Evolutionary conservation across 2,329 filamentous ascomycete species (phyloP).

Genomic region (Verticillium zaregamsianum): DNA sequence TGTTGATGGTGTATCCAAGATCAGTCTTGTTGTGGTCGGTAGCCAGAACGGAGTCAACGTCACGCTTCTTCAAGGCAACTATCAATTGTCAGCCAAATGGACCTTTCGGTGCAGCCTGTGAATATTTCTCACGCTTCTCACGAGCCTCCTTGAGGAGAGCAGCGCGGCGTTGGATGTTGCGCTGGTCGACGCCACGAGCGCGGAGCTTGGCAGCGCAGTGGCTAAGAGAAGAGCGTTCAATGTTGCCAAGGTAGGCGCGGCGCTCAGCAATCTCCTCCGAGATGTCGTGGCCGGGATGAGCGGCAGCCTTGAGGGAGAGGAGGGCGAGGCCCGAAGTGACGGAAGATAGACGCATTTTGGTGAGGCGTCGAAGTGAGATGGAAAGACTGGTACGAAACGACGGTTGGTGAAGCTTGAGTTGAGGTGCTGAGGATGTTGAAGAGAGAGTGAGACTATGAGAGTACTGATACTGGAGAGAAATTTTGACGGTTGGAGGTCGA

Average conservation of each 20-base stretch:
- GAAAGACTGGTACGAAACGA: neutral
- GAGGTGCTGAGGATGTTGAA: neutral
- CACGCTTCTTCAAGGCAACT: slow-evolving; percentile 22
- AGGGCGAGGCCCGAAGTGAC: slow-evolving; percentile 10
- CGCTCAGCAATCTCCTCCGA: slow-evolving; percentile 45
- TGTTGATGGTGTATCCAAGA: slow-evolving; percentile 22
- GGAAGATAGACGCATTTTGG: slow-evolving; percentile 8
- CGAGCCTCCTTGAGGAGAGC: slow-evolving; percentile 36
- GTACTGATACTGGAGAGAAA: neutral
- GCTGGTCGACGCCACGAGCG: slow-evolving; percentile 38
- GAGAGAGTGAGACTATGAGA: neutral
- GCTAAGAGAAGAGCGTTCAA: slow-evolving; percentile 35
- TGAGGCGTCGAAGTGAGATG: neutral
- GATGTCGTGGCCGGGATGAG: slow-evolving; percentile 46
- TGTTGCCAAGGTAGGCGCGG: slow-evolving; percentile 35
- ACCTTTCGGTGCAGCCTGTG: neutral
- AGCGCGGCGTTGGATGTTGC: slow-evolving; percentile 40
- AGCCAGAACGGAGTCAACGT: slow-evolving; percentile 25
- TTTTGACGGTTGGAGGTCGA: neutral
- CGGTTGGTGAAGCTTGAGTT: neutral
- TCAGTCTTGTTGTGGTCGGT: slow-evolving; percentile 29
- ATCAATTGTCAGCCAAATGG: neutral
- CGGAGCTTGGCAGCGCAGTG: slow-evolving; percentile 43
- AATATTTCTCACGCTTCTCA: slow-evolving; percentile 22
- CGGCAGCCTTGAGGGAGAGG: slow-evolving; percentile 14